Evolutionary conservation across 257 asterid genomes (phyloP).

Genomic region (Nicotiana otophora): DNA sequence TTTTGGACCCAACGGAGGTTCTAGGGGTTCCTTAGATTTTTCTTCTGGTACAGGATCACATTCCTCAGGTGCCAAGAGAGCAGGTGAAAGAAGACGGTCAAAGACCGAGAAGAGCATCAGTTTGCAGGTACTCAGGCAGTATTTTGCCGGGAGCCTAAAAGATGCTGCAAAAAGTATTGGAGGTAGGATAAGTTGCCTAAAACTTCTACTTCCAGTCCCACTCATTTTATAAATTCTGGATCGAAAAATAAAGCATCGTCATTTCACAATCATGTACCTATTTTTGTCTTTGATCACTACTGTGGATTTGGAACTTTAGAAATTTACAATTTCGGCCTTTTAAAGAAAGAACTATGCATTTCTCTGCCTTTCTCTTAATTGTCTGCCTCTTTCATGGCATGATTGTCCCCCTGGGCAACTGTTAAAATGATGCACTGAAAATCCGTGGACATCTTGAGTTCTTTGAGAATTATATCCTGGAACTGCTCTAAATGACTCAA

Average conservation of each 20-base stretch:
- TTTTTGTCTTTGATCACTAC: neutral
- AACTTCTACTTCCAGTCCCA: neutral
- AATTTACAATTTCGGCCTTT: neutral
- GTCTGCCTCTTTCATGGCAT: neutral
- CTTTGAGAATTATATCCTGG: neutral
- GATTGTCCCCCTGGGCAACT: neutral
- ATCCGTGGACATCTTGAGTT: neutral
- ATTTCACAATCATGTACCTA: neutral
- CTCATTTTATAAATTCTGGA: neutral
- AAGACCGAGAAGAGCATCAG: conserved; percentile 65
- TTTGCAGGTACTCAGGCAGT: conserved; percentile 63
- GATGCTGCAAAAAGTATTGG: conserved; percentile 84
- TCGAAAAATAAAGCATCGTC: neutral
- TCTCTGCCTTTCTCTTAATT: too few species aligned
- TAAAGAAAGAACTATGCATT: too few species aligned
- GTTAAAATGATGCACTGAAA: neutral
- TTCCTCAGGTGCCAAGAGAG: conserved; percentile 32
- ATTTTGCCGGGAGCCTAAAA: conserved; percentile 75
- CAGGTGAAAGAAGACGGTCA: conserved; percentile 43
- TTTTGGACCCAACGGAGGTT: conserved; percentile 30
- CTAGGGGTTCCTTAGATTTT: conserved; percentile 29
- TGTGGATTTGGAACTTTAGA: neutral
- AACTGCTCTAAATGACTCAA: neutral
- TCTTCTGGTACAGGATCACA: conserved; percentile 27
- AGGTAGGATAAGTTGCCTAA: conserved; percentile 36